Conservation (phyloP, 2,329 filamentous ascomycete genomes). For the Magnaporthiopsis incrustans region DNA sequence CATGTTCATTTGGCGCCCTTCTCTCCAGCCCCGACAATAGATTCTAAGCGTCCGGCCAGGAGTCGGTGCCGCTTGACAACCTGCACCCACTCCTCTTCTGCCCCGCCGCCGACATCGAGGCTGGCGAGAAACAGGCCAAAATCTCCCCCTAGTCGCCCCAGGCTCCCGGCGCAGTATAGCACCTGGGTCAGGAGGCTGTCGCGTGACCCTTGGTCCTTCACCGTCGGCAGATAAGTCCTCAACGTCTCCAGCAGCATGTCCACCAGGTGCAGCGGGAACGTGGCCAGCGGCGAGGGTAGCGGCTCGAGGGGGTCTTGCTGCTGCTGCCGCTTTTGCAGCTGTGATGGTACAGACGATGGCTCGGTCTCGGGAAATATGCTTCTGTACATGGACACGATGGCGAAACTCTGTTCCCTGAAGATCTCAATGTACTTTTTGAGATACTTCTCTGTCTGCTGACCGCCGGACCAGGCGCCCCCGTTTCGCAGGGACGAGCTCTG, state of each 20-base stretch:
- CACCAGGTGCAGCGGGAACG: conserved; percentile 78
- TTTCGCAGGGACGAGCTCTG: conserved; percentile 28
- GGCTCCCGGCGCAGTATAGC: conserved; percentile 83
- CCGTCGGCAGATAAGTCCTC: conserved; percentile 67
- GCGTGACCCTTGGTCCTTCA: conserved; percentile 69
- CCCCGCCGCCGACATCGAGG: conserved; percentile 34
- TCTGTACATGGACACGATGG: conserved; percentile 88
- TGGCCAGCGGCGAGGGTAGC: conserved; percentile 69
- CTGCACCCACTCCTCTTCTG: conserved; percentile 71
- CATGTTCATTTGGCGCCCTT: conserved; percentile 2
- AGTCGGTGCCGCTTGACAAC: conserved; percentile 82
- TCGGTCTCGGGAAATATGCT: conserved; percentile 64
- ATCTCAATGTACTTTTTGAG: conserved; percentile 95
- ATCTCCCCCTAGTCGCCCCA: conserved; percentile 84
- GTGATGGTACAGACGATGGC: conserved; percentile 10
- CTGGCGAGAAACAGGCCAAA: conserved; percentile 82
- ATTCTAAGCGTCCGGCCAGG: conserved; percentile 70
- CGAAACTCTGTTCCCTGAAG: conserved; percentile 95
- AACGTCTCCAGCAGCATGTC: conserved; percentile 73
- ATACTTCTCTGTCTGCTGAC: conserved; percentile 89
- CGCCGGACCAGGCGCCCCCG: conserved; percentile 50
- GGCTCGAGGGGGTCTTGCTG: conserved; percentile 39
- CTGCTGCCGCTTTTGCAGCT: conserved; percentile 1
- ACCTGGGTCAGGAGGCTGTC: conserved; percentile 91
- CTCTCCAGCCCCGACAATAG: conserved; percentile 50